Evolutionary conservation across 1,139 yeast genomes (phyloP), one percentile per base, ranked within the genome.

Genomic region (Taphrina flavorubra): DNA sequence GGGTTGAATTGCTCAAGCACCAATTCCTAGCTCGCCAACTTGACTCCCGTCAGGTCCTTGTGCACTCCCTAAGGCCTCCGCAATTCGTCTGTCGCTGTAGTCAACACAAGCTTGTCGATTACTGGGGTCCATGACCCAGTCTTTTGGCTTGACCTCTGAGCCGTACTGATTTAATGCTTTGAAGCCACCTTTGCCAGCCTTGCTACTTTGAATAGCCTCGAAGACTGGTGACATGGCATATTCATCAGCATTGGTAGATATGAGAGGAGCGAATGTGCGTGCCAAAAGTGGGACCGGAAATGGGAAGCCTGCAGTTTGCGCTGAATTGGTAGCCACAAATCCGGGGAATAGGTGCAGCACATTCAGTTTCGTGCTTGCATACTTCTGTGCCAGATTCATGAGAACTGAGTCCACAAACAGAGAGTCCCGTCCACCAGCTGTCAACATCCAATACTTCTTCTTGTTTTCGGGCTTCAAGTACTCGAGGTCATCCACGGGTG

Each of bases 241-340:
- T 13, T 42, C 61, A 10, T 56, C 61, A 13, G 61, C 44, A 20
- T 42, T 47, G 14, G 67, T 63, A 16, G 56, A 18, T 14, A 55
- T 40, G 10, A 18, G 46, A 8, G 67, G 61, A 6, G 51, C 60
- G 37, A 63, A 63, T 18, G 59, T 34, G 20, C 55, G 20, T 14
- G 67, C 67, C 16, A 63, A 47, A 6, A 63, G 36, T 20, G 61
- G 51, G 4, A 63, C 31, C 2, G 59, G 59, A 37, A 46, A 53
- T 6, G 67, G 67, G 13, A 63, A 63, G 42, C 67, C 67, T n/a
- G 67, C 67, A 13, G 60, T 63, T 46, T 63, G 55, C 6, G 67
- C 53, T 25, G 67, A 58, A 20, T 37, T 63, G 13, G 67, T 63
- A 7, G 20, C 20, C 11, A 63, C 39, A 5, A 34, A 37, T 11